Evolutionary conservation across 1,139 yeast genomes (phyloP).

Genomic region (Suhomyces bolitotheri): DNA sequence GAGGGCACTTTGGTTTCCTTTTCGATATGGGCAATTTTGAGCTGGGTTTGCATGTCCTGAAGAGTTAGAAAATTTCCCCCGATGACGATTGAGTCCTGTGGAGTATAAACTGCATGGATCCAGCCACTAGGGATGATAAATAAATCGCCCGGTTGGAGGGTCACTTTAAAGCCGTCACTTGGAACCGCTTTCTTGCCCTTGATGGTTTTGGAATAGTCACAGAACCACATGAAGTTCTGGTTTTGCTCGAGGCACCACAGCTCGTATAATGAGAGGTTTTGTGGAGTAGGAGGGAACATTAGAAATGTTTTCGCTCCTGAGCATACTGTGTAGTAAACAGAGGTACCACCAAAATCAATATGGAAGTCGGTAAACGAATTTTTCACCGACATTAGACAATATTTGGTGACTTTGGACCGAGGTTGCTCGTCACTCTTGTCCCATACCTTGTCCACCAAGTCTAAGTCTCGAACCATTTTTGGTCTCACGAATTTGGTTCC

Average conservation of each 20-base stretch:
- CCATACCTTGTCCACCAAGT: constrained; percentile 74
- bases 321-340: constrained; percentile 82
- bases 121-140: constrained; percentile 88
- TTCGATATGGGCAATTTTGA: constrained; percentile 63
- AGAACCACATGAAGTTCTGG: constrained; percentile 69
- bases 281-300: constrained; percentile 73
- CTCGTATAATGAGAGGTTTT: constrained; percentile 60
- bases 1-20: constrained; percentile 68
- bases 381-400: constrained; percentile 82
- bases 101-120: constrained; percentile 90
- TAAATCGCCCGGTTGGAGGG: constrained; percentile 67
- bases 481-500: constrained; percentile 63
- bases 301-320: constrained; percentile 72
- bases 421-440: constrained; percentile 24
- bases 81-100: constrained; percentile 74
- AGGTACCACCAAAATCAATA: constrained; percentile 89
- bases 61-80: constrained; percentile 85
- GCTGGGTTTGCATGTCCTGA: constrained; percentile 61
- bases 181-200: constrained; percentile 30
- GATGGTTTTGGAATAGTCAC: constrained; percentile 41
- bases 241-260: constrained; percentile 71
- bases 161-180: constrained; percentile 61
- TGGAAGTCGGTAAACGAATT: constrained; percentile 88
- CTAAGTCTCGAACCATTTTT: constrained; percentile 61
- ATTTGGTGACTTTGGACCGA: constrained; percentile 75